Evolutionary conservation across 805 yeast species (phyloP), one percentile per base, ranked within the genome.

Genomic region (Vanderwaltozyma polyspora): DNA sequence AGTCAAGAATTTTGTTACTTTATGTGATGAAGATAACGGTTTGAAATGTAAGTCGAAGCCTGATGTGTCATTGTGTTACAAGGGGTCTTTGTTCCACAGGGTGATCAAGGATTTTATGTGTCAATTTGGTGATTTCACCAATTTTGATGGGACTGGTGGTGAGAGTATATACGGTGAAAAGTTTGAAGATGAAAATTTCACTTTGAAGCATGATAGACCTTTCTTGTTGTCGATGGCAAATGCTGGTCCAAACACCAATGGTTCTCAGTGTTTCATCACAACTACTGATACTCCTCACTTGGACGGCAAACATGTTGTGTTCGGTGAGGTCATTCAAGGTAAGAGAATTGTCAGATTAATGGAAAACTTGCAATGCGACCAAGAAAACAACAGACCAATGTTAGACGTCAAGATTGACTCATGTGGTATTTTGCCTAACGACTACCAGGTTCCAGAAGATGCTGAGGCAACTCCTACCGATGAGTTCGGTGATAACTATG

Each of bases 181-280:
- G 54, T 81, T 81, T 47, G 94, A 83, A 52, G 98, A 89, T 56
- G 98, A 89, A 59, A 80, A 79, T 59, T 89, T 91, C 58, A 57
- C 67, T 32, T 55, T 73, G 44, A 72, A 68, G 42, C 97, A 89
- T 55, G 85, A 77, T 43, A 70, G 70, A 50, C 97, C 97, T 35
- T 87, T 80, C 59, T 67, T 91, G 46, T 70, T 89, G 47, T 83
- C 94, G 6, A 91, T 89, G 97, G 97, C 98, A 38, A 89, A 89
- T 54, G 83, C 96, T 4, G 97, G 97, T 13, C 86, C 94, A 39
- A 76, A 79, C 57, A 89, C 97, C 32, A 91, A 91, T 54, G 97
- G 97, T 1, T 85, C 95, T 2, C 97, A 89, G 61, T 91, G 85
- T 50, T 89, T 89, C 59, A 76, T 89, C 49, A 89, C 98, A 19